Conservation (phyloP, 2,329 filamentous ascomycete genomes). For the Hypoxylon rubiginosum region DNA sequence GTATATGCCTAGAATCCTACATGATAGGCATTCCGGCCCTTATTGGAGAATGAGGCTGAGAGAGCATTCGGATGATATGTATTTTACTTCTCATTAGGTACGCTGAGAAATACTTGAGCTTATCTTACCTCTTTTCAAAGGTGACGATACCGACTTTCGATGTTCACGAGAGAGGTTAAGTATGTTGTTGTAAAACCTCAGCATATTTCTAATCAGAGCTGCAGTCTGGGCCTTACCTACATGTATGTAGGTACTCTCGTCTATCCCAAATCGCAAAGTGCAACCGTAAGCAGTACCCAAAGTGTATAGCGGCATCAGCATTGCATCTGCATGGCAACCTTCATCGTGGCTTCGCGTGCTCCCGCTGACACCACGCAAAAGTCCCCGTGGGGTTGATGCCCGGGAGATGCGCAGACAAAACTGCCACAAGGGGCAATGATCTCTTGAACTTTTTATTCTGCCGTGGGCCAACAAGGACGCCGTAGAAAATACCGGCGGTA, state of each 20-base stretch:
- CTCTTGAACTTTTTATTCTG: constrained; percentile 3
- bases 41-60: constrained; percentile 22
- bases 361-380: constrained; percentile 19
- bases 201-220: constrained; percentile 17
- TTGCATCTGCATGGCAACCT: constrained; percentile 36
- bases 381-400: constrained; percentile 35
- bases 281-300: constrained; percentile 16
- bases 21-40: constrained; percentile 20
- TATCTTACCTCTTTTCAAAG: background rate
- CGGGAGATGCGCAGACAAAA: constrained; percentile 26
- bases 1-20: constrained; percentile 1
- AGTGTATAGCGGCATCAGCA: constrained; percentile 20
- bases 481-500: background rate
- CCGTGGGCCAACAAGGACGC: background rate
- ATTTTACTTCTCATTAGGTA: constrained; percentile 29
- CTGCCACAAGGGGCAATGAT: constrained; percentile 30
- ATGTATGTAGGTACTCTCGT: background rate
- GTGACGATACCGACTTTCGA: background rate
- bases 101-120: constrained; percentile 6
- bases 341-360: constrained; percentile 22
- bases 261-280: constrained; percentile 6
- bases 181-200: background rate
- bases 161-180: background rate
- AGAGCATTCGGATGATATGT: constrained; percentile 27
- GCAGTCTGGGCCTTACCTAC: background rate